Evolutionary conservation across 805 yeast genomes (phyloP).

Genomic region (Ogataea paraovalis): DNA sequence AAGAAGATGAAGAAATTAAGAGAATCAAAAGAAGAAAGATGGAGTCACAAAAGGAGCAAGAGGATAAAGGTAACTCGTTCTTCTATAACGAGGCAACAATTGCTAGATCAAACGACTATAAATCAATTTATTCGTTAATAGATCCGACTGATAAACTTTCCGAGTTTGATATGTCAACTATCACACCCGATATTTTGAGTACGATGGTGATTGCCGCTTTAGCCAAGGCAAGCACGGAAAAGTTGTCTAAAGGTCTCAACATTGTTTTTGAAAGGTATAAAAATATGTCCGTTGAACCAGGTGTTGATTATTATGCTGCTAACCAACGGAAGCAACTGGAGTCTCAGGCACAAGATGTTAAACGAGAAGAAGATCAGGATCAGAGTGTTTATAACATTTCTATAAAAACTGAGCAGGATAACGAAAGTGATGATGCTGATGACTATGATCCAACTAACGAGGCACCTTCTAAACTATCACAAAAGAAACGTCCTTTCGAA

Average conservation of each 20-base stretch:
- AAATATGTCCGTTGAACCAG: constrained; percentile 11
- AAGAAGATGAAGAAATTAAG: constrained; percentile 30
- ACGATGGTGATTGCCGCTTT: constrained; percentile 68
- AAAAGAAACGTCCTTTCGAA: constrained; percentile 8
- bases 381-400: background rate
- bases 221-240: constrained; percentile 45
- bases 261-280: constrained; percentile 62
- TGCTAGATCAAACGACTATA: constrained; percentile 45
- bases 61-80: constrained; percentile 6
- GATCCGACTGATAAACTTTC: constrained; percentile 55
- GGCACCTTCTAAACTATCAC: background rate
- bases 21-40: constrained; percentile 21
- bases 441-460: background rate
- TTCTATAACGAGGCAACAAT: constrained; percentile 30
- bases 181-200: constrained; percentile 61
- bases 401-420: constrained; percentile 5
- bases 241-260: constrained; percentile 62
- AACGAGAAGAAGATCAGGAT: background rate
- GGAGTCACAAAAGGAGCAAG: constrained; percentile 20
- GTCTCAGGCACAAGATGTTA: constrained; percentile 3
- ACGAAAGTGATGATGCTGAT: constrained; percentile 5
- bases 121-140: constrained; percentile 64
- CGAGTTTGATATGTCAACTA: constrained; percentile 61
- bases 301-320: background rate
- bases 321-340: constrained; percentile 2